These are phyloP conservation scores for Jackrogersella minutella DNA, from an alignment of 495 filamentous ascomycete species.

Conservation along the genomic window DNA sequence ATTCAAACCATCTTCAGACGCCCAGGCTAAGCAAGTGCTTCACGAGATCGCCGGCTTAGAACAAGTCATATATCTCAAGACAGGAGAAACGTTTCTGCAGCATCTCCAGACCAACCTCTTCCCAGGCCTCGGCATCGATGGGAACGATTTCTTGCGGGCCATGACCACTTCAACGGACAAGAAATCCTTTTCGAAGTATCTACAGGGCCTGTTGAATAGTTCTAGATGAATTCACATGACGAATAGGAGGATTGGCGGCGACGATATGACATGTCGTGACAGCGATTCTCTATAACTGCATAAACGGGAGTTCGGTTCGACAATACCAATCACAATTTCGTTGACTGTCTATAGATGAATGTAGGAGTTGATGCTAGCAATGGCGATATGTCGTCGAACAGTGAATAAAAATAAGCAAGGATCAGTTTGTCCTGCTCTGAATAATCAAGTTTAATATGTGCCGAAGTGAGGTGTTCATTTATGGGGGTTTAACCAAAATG, in stretches of 20 bases:
- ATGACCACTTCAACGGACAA: constrained; percentile 59
- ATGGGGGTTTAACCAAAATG: too few species aligned
- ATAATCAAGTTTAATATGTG: neutral
- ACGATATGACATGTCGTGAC: neutral
- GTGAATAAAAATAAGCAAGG: constrained; percentile 16
- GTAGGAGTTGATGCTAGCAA: constrained; percentile 26
- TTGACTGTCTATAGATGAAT: constrained; percentile 35
- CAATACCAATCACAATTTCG: constrained; percentile 35
- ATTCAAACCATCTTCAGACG: constrained; percentile 80
- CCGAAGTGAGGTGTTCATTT: neutral
- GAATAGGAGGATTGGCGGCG: neutral
- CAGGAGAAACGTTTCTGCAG: constrained; percentile 65
- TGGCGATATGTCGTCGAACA: constrained; percentile 14
- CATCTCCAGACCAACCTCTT: constrained; percentile 60
- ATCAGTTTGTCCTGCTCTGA: neutral
- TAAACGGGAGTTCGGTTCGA: constrained; percentile 38
- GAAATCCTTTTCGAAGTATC: constrained; percentile 58
- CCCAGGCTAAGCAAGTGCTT: constrained; percentile 82
- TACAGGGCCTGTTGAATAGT: constrained; percentile 54
- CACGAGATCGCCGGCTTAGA: constrained; percentile 85
- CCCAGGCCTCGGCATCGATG: constrained; percentile 56
- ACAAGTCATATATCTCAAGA: constrained; percentile 86
- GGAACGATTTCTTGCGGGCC: constrained; percentile 57
- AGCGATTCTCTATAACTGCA: constrained; percentile 25
- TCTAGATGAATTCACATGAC: constrained; percentile 38